Evolutionary conservation across 352 stramenopile species (phyloP), one percentile per base, ranked within the genome.

Genomic region (Globisporangium cylindrosporum): DNA sequence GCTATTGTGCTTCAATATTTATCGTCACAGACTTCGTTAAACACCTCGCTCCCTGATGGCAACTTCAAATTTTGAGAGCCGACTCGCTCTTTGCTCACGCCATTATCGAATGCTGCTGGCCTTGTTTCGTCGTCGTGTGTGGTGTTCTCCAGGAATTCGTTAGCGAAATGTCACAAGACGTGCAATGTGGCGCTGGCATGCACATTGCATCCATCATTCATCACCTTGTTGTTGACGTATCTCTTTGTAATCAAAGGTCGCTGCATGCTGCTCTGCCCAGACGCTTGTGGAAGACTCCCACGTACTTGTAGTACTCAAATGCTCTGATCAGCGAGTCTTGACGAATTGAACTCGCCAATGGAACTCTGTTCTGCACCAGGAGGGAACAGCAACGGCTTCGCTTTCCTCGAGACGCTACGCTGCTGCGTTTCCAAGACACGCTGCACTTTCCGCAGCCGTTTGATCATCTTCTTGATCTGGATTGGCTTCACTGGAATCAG

Each of bases 381-480:
- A 51, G 18, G 18, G 43, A 22, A 2, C 18, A 24, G 2, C 43
- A 24, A 20, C 43, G 18, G 1, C 3, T 38, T 20, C 5, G 32
- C 2, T 1, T 22, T n/a, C 9, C 18, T 15, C 56, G n/a, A 62
- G 10, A 62, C 8, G 12, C 38, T 20, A 10, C 32, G 41, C 27
- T 22, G 20, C 4, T 22, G 20, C 4, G 27, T 48, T 18, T 59
- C 59, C 41, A 79, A 41, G 1, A 65, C 67, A 20, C 22, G 20
- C 32, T 82, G 67, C 18, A 85, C 68, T 14, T 66, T 75, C 25
- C 75, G 82, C 5, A 86, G 32, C 27, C 75, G 69, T 62, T 79
- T 83, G 61, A 86, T 73, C 62, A 79, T 66, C 15, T 32, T 72
- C 43, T 79, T 86, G 56, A 91, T 69, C 63, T 84, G 77, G 22